Percentiles rank a stretch among this genome's conserved stretches.
Evolutionary conservation across 2,329 filamentous ascomycete species (phyloP).

Genomic region (Fusarium decemcellulare): DNA sequence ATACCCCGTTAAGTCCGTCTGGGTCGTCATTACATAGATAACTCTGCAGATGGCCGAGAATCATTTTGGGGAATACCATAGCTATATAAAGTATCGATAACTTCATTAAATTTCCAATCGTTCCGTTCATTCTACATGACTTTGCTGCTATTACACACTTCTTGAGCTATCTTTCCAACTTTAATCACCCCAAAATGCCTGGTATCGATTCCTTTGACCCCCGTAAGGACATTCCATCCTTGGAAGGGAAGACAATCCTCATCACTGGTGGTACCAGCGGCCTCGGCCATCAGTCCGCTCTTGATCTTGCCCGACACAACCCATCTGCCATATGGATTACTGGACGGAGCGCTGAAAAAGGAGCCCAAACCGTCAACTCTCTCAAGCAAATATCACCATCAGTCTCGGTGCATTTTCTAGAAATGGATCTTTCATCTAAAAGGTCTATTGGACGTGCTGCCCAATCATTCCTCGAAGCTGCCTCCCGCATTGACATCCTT

Average conservation of each 20-base stretch:
- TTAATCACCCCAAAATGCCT: no score
- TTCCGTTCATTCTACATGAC: no score
- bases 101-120: no score
- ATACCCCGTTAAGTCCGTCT: no score
- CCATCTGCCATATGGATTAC: not conserved
- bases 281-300: not conserved
- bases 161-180: no score
- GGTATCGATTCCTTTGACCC: not conserved
- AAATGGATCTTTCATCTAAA: not conserved
- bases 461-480: not conserved
- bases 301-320: not conserved
- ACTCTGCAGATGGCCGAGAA: no score
- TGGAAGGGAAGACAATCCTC: not conserved
- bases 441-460: not conserved
- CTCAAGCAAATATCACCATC: not conserved
- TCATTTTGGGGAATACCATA: no score
- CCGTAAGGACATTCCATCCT: not conserved
- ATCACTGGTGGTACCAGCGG: not conserved
- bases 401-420: not conserved
- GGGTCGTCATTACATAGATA: no score
- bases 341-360: not conserved
- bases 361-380: not conserved
- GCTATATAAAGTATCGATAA: no score
- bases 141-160: no score
- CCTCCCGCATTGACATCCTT: not conserved